Evolutionary conservation across 2,329 filamentous ascomycete species (phyloP).

Genomic region (Cladosporium sp.): DNA sequence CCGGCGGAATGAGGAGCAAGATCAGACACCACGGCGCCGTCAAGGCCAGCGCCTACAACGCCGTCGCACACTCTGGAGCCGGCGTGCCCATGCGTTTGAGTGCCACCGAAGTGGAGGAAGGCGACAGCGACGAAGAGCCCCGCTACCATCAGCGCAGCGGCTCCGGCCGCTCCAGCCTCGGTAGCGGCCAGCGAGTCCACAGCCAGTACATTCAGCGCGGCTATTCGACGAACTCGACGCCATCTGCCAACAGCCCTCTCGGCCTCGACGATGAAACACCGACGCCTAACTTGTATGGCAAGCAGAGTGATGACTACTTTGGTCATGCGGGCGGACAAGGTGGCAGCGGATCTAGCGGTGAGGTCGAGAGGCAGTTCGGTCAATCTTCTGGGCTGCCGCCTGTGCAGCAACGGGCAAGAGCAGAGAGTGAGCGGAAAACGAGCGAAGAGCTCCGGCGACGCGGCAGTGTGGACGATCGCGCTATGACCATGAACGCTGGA

Average conservation of each 20-base stretch:
- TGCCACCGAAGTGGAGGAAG: slow-evolving; percentile 90
- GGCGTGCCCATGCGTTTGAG: slow-evolving; percentile 87
- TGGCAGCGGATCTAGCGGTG: slow-evolving; percentile 38
- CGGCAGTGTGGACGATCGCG: slow-evolving; percentile 78
- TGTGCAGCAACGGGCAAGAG: slow-evolving; percentile 26
- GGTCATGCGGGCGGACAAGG: slow-evolving; percentile 34
- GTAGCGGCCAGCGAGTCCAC: slow-evolving; percentile 24
- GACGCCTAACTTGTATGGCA: slow-evolving; percentile 31
- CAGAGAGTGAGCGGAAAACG: slow-evolving; percentile 52
- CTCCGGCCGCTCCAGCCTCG: slow-evolving; percentile 63
- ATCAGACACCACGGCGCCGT: slow-evolving; percentile 82
- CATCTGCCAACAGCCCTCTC: slow-evolving; percentile 26
- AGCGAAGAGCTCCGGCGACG: slow-evolving; percentile 67
- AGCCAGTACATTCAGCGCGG: slow-evolving; percentile 41
- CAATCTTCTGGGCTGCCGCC: slow-evolving; percentile 44
- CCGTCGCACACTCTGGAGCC: slow-evolving; percentile 63
- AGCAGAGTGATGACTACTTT: slow-evolving; percentile 37
- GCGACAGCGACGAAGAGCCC: slow-evolving; percentile 68
- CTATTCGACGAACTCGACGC: slow-evolving; percentile 1
- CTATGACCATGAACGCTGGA: slow-evolving; percentile 62
- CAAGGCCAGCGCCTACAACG: slow-evolving; percentile 66
- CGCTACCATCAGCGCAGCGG: slow-evolving; percentile 62
- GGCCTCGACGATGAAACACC: slow-evolving; percentile 42
- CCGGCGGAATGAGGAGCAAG: slow-evolving; percentile 64
- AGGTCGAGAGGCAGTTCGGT: slow-evolving; percentile 50